Percentiles rank a stretch among this genome's conserved stretches.
Conservation (phyloP, 495 filamentous ascomycete species). For the Tuber magnatum region DNA sequence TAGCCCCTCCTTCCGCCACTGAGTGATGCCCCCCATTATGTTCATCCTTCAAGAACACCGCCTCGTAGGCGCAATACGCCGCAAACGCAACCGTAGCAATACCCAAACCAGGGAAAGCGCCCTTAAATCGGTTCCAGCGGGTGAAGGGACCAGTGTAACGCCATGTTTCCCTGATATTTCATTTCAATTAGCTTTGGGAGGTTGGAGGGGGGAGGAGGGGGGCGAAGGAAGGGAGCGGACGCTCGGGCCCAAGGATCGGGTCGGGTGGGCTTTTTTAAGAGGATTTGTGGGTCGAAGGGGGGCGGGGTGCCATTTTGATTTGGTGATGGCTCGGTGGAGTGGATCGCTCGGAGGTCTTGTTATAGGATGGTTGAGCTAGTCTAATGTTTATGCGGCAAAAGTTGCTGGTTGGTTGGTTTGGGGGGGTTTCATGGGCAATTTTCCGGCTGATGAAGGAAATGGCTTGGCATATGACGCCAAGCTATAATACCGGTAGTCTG, state of each 20-base stretch:
- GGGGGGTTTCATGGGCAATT: conserved; percentile 6
- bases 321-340: neutral
- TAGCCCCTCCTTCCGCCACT: neutral
- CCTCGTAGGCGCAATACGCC: conserved; percentile 79
- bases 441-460: neutral
- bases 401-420: neutral
- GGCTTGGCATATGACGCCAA: neutral
- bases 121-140: conserved; percentile 77
- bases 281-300: conserved; percentile 35
- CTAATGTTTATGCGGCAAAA: neutral
- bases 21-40: conserved; percentile 49
- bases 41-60: conserved; percentile 66
- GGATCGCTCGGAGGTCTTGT: neutral
- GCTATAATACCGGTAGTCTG: too few species aligned
- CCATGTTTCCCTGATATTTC: conserved; percentile 71
- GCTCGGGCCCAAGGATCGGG: conserved; percentile 79
- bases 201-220: neutral
- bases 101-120: conserved; percentile 79
- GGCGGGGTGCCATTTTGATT: conserved; percentile 26
- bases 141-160: conserved; percentile 85
- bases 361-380: neutral
- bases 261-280: conserved; percentile 30
- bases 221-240: conserved; percentile 49
- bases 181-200: conserved; percentile 6
- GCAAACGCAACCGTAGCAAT: conserved; percentile 86